Conservation (phyloP, 306 rosid genomes). For the Trifolium subterraneum region DNA sequence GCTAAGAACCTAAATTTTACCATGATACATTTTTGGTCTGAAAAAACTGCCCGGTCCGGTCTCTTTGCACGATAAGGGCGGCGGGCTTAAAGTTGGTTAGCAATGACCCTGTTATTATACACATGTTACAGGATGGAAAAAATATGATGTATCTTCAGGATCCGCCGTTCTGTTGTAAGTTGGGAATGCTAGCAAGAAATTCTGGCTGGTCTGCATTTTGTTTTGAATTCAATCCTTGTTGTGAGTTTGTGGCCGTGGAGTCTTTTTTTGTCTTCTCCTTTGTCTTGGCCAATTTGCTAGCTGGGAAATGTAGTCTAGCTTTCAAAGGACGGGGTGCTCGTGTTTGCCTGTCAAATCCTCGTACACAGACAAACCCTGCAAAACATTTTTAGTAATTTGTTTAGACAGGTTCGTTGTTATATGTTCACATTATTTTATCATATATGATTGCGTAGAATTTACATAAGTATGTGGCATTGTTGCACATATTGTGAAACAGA, state of each 20-base stretch:
- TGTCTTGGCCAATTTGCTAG: slow-evolving; percentile 63
- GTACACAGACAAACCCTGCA: slow-evolving; percentile 89
- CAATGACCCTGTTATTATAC: slow-evolving; percentile 21
- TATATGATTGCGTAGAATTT: not conserved
- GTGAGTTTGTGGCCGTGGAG: slow-evolving; percentile 21
- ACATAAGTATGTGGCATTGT: not conserved
- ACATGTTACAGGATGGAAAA: slow-evolving; percentile 24
- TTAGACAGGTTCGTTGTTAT: slow-evolving; percentile 29
- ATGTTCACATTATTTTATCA: not conserved
- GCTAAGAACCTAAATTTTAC: slow-evolving; percentile 13
- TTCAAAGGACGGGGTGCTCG: slow-evolving; percentile 83
- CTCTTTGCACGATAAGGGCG: slow-evolving; percentile 22
- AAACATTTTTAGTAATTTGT: slow-evolving; percentile 22
- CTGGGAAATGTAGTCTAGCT: slow-evolving; percentile 79
- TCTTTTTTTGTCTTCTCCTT: slow-evolving; percentile 43
- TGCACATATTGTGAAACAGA: not conserved
- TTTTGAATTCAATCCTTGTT: slow-evolving; percentile 29
- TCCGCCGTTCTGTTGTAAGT: slow-evolving; percentile 15
- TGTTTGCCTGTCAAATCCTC: slow-evolving; percentile 71
- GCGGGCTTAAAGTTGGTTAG: slow-evolving; percentile 20
- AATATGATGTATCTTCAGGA: slow-evolving; percentile 4
- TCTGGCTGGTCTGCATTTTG: slow-evolving; percentile 29
- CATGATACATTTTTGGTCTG: slow-evolving; percentile 15
- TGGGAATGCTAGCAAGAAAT: slow-evolving; percentile 35
- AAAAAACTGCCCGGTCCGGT: slow-evolving; percentile 25